These are phyloP conservation scores for Ceratocystis cubensis DNA, from an alignment of 2,329 filamentous ascomycete species.

Conservation along the genomic window DNA sequence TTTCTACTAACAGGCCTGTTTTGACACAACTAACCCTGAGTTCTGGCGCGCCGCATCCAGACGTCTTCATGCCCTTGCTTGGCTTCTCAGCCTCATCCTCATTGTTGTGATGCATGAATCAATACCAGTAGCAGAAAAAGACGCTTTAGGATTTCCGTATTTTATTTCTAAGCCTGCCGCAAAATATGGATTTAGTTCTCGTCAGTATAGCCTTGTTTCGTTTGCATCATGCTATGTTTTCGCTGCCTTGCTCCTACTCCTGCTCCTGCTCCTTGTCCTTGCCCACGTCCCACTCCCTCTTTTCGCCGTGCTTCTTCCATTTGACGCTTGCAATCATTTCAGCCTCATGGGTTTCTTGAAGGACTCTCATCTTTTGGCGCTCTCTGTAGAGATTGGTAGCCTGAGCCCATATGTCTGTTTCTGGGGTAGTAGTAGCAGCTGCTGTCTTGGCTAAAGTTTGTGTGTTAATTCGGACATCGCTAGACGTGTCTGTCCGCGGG, in stretches of 20 bases:
- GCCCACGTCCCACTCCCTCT: slow-evolving; percentile 47
- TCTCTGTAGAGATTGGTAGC: slow-evolving; percentile 67
- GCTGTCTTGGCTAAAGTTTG: neutral
- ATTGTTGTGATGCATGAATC: neutral
- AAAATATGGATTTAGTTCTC: neutral
- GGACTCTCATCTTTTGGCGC: slow-evolving; percentile 42
- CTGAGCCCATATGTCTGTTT: slow-evolving; percentile 59
- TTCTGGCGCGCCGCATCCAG: neutral
- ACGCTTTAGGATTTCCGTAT: neutral
- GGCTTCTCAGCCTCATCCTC: neutral
- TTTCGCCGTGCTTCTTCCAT: slow-evolving; percentile 59
- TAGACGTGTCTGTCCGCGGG: slow-evolving; percentile 36
- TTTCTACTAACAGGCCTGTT: no score
- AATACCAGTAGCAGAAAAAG: neutral
- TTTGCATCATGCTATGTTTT: neutral
- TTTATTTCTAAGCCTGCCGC: neutral
- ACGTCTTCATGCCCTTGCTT: neutral
- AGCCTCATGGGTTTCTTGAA: slow-evolving; percentile 43
- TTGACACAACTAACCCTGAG: neutral
- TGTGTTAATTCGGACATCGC: neutral
- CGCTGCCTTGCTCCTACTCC: neutral
- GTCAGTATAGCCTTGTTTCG: neutral
- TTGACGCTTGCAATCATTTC: slow-evolving; percentile 43
- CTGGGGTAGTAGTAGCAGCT: neutral
- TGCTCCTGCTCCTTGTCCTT: slow-evolving; percentile 30